Evolutionary conservation across 371 early-diverging fungal genomes (phyloP), one percentile per base, ranked within the genome.

Genomic region (Capillidium rhysosporum): DNA sequence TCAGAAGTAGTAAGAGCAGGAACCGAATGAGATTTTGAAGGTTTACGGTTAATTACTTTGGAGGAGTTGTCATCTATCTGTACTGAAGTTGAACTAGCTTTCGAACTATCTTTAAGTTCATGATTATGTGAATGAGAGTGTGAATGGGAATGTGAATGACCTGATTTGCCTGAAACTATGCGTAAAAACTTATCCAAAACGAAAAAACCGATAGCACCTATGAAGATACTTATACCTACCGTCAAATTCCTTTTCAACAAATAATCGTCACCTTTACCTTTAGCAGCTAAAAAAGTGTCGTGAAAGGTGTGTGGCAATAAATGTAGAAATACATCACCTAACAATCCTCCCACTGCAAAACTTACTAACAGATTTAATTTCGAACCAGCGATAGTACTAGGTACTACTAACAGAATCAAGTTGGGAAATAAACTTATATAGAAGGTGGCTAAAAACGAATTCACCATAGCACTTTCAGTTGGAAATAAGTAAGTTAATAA

Each of bases 251-350:
- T 73, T 46, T 68, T 68, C 40, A 74, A 71, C 8, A 65, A 61
- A 54, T 72, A 69, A 56, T 59, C 59, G 39, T 28, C 21, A 1
- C 30, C 48, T 5, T 46, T 29, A 5, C 56, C 49, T 3, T 34
- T 48, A 28, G 62, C 58, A 43, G 71, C 76, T n/a, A 46, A 58
- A 28, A 65, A 64, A 56, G 69, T 68, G 18, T 75, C 77, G 51
- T 73, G 56, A 57, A 89, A 86, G 34, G 82, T 74, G 56, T 86
- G 85, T 18, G 89, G 89, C 39, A 89, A 57, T 40, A 87, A 61
- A 60, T 89, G 89, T 58, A 89, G 62, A 57, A 89, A 83, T 5
- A 86, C 89, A 56, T 89, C 89, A 20, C 89, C 87, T 21, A 89
- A 58, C 18, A 89, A 63, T 16, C 86, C 84, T 57, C 88, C 88